These are phyloP conservation scores for Trichoderma gamsii DNA, from an alignment of 495 filamentous ascomycete genomes.

Conservation along the genomic window DNA sequence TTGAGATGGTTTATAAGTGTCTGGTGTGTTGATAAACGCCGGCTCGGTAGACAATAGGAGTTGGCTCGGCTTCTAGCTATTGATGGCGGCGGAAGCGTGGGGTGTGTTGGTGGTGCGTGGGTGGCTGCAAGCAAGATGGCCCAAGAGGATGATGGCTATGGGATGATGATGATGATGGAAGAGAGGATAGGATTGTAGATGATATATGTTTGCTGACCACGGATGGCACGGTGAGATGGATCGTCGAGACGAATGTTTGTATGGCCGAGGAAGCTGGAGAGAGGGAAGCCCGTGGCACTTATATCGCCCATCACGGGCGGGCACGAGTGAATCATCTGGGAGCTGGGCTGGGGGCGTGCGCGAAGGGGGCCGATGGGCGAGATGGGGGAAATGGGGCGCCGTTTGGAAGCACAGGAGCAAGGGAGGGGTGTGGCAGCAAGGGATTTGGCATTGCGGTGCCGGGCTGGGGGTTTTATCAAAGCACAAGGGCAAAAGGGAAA, in stretches of 20 bases:
- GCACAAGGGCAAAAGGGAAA: neutral
- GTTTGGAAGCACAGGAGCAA: neutral
- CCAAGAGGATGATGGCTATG: neutral
- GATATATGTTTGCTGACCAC: neutral
- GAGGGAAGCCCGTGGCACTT: constrained; percentile 1
- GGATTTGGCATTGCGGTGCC: neutral
- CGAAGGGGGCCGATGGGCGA: neutral
- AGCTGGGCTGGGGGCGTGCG: neutral
- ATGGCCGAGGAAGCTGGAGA: neutral
- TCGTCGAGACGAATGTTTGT: neutral
- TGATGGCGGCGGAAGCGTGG: neutral
- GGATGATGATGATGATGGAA: neutral
- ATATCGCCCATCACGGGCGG: constrained; percentile 8
- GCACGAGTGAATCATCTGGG: constrained; percentile 11
- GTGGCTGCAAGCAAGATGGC: neutral
- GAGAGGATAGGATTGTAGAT: neutral
- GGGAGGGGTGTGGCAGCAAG: constrained; percentile 1
- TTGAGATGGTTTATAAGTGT: neutral
- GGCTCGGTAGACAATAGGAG: neutral
- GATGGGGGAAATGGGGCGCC: neutral
- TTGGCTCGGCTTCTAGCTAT: constrained; percentile 7
- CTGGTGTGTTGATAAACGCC: neutral
- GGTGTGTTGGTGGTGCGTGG: neutral
- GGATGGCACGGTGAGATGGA: neutral
- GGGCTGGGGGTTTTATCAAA: constrained; percentile 9